Conservation (phyloP, 352 stramenopile genomes). For the Pythium guiyangense region DNA sequence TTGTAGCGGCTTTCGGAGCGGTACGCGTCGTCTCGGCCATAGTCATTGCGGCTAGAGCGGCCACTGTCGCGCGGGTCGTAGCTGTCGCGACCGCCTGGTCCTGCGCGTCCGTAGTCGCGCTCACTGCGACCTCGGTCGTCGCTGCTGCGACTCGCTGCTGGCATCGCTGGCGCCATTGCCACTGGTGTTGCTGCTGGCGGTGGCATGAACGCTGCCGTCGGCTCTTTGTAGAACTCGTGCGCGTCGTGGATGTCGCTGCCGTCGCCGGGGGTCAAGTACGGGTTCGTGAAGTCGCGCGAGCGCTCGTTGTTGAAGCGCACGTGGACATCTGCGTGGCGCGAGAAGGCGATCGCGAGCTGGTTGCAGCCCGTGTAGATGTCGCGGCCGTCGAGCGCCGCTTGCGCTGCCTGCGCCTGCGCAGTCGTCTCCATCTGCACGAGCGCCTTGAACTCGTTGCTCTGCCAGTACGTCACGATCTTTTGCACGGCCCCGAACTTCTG, state of each 20-base stretch:
- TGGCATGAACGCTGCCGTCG: not conserved
- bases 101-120: not conserved
- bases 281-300: slow-evolving; percentile 73
- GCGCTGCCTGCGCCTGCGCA: slow-evolving; percentile 64
- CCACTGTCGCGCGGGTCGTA: slow-evolving; percentile 3
- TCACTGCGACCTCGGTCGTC: not conserved
- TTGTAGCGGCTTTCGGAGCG: slow-evolving; percentile 8
- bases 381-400: slow-evolving; percentile 64
- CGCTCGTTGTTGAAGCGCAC: slow-evolving; percentile 78
- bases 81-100: not conserved
- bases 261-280: slow-evolving; percentile 44
- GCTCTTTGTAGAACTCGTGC: not conserved
- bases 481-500: slow-evolving; percentile 82
- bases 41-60: not conserved
- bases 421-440: slow-evolving; percentile 78
- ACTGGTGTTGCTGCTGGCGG: not conserved
- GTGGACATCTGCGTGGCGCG: slow-evolving; percentile 54
- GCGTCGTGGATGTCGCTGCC: not conserved
- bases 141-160: not conserved
- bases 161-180: not conserved
- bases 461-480: slow-evolving; percentile 82
- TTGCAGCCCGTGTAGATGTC: slow-evolving; percentile 88
- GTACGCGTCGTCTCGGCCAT: slow-evolving; percentile 16
- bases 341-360: slow-evolving; percentile 76
- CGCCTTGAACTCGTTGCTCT: slow-evolving; percentile 77